These are phyloP conservation scores for Pistacia atlantica DNA, from an alignment of 345 rosid genomes.

Conservation along the genomic window DNA sequence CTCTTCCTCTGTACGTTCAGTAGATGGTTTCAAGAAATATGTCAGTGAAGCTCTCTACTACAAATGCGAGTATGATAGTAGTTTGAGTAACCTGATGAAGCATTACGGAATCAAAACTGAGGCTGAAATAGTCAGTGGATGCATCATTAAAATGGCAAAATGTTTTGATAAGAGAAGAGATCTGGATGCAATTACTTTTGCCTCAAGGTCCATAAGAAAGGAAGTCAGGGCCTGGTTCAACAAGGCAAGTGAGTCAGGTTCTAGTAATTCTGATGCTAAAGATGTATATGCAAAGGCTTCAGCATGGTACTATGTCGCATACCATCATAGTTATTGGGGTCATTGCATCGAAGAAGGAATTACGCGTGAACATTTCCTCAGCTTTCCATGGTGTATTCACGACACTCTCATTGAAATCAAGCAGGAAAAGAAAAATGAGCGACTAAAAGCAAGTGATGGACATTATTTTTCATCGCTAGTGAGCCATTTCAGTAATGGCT, in stretches of 20 bases:
- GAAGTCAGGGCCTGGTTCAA: constrained; percentile 52
- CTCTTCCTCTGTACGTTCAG: no score
- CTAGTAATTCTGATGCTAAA: not conserved
- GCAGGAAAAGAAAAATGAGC: not conserved
- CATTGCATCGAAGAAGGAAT: constrained; percentile 36
- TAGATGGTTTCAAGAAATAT: constrained; percentile 42
- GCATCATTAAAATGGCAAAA: constrained; percentile 39
- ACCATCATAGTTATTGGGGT: constrained; percentile 43
- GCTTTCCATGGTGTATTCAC: constrained; percentile 51
- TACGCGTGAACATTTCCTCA: constrained; percentile 39
- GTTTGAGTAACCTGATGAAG: constrained; percentile 45
- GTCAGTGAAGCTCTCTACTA: constrained; percentile 35
- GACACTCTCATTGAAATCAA: constrained; percentile 32
- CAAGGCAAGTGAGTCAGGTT: constrained; percentile 20
- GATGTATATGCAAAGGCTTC: constrained; percentile 46
- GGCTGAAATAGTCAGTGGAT: constrained; percentile 50
- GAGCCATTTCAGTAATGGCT: no score
- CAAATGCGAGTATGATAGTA: constrained; percentile 41
- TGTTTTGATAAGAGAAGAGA: constrained; percentile 43
- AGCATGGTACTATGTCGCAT: constrained; percentile 52
- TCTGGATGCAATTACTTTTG: constrained; percentile 38
- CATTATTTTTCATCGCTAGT: no score
- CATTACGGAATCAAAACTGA: constrained; percentile 50
- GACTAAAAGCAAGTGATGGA: not conserved
- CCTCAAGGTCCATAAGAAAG: constrained; percentile 40